These are phyloP conservation scores for Ceratobasidium sp. DNA, from an alignment of 1,284 basidiomycete species.

Conservation along the genomic window DNA sequence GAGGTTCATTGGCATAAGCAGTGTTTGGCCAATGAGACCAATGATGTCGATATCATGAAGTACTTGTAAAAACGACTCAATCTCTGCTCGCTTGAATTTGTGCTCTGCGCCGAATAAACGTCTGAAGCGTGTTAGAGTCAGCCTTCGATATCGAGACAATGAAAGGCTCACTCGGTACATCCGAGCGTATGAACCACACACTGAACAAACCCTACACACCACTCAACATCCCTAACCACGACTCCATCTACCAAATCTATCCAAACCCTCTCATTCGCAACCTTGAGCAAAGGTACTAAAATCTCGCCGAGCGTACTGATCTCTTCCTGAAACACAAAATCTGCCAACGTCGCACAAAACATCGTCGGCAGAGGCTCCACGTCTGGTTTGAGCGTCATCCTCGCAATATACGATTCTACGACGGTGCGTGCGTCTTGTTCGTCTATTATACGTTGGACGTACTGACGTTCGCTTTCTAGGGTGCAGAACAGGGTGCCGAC, in stretches of 20 bases:
- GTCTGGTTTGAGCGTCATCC: not conserved
- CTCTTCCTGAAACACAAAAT: not conserved
- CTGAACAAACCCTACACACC: not conserved
- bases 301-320: not conserved
- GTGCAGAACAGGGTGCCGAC: not conserved
- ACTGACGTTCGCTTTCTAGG: not conserved
- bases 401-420: not conserved
- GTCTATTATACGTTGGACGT: not conserved
- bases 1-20: not conserved
- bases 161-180: conserved; percentile 4
- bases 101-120: not conserved
- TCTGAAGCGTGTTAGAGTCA: not conserved
- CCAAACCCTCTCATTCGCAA: not conserved
- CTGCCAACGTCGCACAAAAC: not conserved
- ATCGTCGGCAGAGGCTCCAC: not conserved
- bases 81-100: not conserved
- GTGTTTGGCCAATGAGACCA: not conserved
- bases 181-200: conserved; percentile 2
- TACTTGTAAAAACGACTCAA: not conserved
- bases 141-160: not conserved
- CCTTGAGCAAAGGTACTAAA: not conserved
- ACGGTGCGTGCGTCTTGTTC: conserved; percentile 9
- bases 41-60: not conserved
- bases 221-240: not conserved
- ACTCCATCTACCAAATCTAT: not conserved